Evolutionary conservation across 1,139 yeast genomes (phyloP), one percentile per base, ranked within the genome.

Genomic region (Saccharomyces hybrid): DNA sequence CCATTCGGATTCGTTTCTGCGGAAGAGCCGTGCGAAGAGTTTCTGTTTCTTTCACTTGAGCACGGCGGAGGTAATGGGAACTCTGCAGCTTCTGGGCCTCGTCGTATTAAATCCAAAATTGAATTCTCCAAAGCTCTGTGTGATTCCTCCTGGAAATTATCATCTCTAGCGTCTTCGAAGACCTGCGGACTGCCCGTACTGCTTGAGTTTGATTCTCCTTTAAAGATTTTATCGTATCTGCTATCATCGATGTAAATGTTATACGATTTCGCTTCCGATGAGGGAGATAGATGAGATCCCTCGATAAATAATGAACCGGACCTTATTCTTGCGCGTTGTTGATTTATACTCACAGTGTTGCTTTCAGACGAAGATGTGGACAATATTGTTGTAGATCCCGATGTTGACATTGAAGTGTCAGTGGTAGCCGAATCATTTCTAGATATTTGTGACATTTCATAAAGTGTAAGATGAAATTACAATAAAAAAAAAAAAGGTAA

Each of bases 291-390:
- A 27, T 28, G 38, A 27, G 49, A 47, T 23, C 49, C 38, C 23
- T 47, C 49, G 8, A 47, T 14, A 20, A 47, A 47, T 47, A 47
- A 25, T 28, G 49, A 47, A n/a, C 25, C 49, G n/a, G 49, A 25
- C 11, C 25, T 47, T 16, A 14, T 38, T 16, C 42, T 38, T 38
- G 13, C 23, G 23, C 23, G 42, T 38, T 8, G 20, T 47, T 47
- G 30, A 6, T 28, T 13, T 14, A 28, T 6, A 13, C 26, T 47
- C 38, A 13, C n/a, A 14, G 13, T 6, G 25, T 38, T 8, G n/a
- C 3, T 38, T 1, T 8, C 23, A 8, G 25, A 7, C 8, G 13
- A 16, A 4, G 42, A 14, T 38, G 42, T 11, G 42, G 25, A 38
- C 25, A 11, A 38, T 4, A 16, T 4, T 11, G 42, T 16, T 16